A percentile compares a stretch with the other conserved stretches of the same genome.
Conservation (phyloP, 2,329 filamentous ascomycete genomes). For the Epichloe sp. region DNA sequence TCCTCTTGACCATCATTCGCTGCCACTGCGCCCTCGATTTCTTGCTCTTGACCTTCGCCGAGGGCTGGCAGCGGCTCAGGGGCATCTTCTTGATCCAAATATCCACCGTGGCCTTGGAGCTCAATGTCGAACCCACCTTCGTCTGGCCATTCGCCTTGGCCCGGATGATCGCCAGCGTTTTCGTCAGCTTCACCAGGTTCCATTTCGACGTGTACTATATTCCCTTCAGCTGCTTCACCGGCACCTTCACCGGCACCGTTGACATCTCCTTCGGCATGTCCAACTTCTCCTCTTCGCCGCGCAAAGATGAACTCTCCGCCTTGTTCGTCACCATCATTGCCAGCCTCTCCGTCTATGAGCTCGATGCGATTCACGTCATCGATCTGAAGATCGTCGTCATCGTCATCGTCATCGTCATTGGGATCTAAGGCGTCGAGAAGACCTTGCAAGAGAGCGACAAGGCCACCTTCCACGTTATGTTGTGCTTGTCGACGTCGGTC, state of each 20-base stretch:
- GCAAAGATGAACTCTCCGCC: slow-evolving; percentile 19
- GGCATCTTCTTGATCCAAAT: background rate
- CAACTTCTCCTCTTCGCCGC: slow-evolving; percentile 21
- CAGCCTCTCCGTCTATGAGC: slow-evolving; percentile 6
- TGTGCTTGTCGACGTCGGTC: background rate
- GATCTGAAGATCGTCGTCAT: slow-evolving; percentile 9
- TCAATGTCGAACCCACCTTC: background rate
- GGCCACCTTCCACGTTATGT: slow-evolving; percentile 16
- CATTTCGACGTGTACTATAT: slow-evolving; percentile 10
- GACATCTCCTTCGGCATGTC: slow-evolving; percentile 15
- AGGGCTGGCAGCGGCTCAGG: background rate
- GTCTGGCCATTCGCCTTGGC: background rate
- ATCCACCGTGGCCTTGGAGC: background rate
- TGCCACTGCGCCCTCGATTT: background rate
- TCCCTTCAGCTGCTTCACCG: slow-evolving; percentile 25
- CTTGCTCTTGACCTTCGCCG: background rate
- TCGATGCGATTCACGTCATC: slow-evolving; percentile 9
- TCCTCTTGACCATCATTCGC: slow-evolving; percentile 9
- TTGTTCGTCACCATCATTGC: slow-evolving; percentile 9
- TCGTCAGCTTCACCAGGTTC: background rate
- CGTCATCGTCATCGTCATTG: slow-evolving; percentile 15
- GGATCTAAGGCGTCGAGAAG: slow-evolving; percentile 24
- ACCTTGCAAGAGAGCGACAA: slow-evolving; percentile 23
- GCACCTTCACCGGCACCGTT: slow-evolving; percentile 10
- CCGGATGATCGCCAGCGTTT: background rate